Conservation (phyloP, 768 basidiomycete species). For the Cystofilobasidium macerans region DNA sequence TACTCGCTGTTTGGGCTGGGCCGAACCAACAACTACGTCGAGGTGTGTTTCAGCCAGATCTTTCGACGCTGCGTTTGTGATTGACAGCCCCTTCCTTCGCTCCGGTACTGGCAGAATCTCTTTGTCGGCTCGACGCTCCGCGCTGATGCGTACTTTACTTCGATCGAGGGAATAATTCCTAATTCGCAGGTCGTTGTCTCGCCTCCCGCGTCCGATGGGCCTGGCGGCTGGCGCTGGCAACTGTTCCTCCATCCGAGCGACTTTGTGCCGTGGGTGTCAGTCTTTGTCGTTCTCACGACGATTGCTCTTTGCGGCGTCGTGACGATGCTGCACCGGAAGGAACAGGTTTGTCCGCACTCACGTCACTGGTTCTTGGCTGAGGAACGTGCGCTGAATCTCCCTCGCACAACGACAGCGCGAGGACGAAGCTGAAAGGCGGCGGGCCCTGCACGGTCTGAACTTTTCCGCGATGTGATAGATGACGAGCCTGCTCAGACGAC, state of each 20-base stretch:
- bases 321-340: constrained; percentile 74
- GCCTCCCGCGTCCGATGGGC: constrained; percentile 40
- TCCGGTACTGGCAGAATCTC: constrained; percentile 48
- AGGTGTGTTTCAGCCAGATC: constrained; percentile 38
- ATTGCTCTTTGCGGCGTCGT: constrained; percentile 67
- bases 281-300: constrained; percentile 52
- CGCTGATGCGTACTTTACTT: constrained; percentile 60
- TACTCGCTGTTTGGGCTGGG: constrained; percentile 95
- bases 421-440: constrained; percentile 79
- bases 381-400: neutral
- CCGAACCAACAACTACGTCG: constrained; percentile 97
- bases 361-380: too few relatives aligned
- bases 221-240: constrained; percentile 64
- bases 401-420: constrained; percentile 52
- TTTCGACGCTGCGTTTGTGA: neutral
- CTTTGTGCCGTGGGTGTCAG: constrained; percentile 95
- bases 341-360: constrained; percentile 54
- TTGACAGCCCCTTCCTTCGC: neutral
- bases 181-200: constrained; percentile 95
- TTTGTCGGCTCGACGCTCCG: constrained; percentile 87
- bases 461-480: constrained; percentile 70
- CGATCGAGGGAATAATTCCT: constrained; percentile 93
- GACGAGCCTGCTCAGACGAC: neutral
- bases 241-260: constrained; percentile 85
- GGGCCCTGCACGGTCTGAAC: constrained; percentile 89